Conservation (phyloP, 805 yeast genomes). For the Candida glaebosa region DNA sequence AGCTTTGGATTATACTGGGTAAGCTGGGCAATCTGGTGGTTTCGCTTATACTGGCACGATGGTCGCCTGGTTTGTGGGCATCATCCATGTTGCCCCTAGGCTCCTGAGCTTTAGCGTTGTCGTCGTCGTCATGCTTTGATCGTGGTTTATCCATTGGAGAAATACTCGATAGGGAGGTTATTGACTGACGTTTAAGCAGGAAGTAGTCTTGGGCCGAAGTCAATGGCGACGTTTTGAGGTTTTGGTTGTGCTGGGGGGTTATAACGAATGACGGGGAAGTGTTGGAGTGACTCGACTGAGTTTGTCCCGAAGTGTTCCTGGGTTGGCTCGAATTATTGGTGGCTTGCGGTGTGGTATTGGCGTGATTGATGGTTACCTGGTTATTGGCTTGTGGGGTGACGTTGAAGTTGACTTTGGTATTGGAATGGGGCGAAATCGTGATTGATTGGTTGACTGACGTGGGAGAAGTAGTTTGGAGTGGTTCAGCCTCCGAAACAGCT, state of each 20-base stretch:
- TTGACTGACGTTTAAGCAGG: constrained; percentile 2
- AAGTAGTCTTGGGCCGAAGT: constrained; percentile 2
- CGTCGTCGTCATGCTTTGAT: neutral
- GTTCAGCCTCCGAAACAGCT: no score
- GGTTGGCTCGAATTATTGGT: neutral
- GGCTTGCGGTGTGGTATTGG: neutral
- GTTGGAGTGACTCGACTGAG: neutral
- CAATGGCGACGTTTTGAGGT: neutral
- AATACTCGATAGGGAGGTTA: neutral
- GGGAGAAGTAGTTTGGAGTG: neutral
- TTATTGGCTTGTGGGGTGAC: neutral
- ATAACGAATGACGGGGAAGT: neutral
- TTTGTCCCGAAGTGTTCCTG: neutral
- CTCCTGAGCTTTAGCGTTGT: neutral
- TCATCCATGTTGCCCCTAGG: neutral
- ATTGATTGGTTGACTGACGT: neutral
- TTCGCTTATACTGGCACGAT: neutral
- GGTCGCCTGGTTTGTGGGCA: neutral
- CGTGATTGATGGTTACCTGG: neutral
- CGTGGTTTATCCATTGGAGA: constrained; percentile 2
- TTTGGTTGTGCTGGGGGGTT: neutral
- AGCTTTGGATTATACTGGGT: neutral
- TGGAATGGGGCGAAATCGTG: no score
- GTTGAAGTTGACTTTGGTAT: neutral
- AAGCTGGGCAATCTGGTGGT: neutral